Percentiles rank a stretch among this genome's conserved stretches.
phyloP scores from a whole-genome alignment of 306 rosid species.

The Pyrus betulifolia region DNA sequence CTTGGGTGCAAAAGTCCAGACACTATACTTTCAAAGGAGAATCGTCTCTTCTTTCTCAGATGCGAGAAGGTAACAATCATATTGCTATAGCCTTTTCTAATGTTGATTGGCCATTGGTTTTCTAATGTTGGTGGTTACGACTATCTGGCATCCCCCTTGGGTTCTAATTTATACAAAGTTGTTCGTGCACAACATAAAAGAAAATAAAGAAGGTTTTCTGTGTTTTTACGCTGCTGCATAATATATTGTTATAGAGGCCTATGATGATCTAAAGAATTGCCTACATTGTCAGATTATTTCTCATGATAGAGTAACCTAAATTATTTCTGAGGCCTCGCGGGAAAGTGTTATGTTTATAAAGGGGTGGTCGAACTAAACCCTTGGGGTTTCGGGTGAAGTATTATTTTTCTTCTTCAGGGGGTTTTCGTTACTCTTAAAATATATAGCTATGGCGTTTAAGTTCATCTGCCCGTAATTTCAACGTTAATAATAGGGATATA shows the following conservation, averaged over 20 bases:
- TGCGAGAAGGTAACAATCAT: conserved; percentile 71
- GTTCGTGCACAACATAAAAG: neutral
- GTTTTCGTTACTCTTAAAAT: neutral
- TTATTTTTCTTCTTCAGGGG: neutral
- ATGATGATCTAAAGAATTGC: conserved; percentile 15
- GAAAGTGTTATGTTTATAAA: neutral
- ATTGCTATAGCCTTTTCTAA: neutral
- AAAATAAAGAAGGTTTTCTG: neutral
- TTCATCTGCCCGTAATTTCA: neutral
- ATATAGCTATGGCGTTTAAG: neutral
- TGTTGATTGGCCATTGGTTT: neutral
- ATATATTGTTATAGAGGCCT: conserved; percentile 6
- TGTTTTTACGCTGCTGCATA: neutral
- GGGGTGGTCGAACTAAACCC: neutral
- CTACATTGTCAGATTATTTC: conserved; percentile 24
- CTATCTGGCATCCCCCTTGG: neutral
- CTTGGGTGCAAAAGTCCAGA: conserved; percentile 95
- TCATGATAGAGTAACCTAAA: conserved; percentile 5
- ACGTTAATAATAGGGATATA: neutral
- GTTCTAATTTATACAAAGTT: neutral
- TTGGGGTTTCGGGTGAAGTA: neutral
- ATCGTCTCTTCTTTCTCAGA: conserved; percentile 91
- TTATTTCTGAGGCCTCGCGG: conserved; percentile 18
- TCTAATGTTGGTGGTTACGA: neutral
- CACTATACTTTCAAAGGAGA: conserved; percentile 91